Evolutionary conservation across 2,329 filamentous ascomycete genomes (phyloP).

Genomic region (Neofusicoccum kwambonambiense): DNA sequence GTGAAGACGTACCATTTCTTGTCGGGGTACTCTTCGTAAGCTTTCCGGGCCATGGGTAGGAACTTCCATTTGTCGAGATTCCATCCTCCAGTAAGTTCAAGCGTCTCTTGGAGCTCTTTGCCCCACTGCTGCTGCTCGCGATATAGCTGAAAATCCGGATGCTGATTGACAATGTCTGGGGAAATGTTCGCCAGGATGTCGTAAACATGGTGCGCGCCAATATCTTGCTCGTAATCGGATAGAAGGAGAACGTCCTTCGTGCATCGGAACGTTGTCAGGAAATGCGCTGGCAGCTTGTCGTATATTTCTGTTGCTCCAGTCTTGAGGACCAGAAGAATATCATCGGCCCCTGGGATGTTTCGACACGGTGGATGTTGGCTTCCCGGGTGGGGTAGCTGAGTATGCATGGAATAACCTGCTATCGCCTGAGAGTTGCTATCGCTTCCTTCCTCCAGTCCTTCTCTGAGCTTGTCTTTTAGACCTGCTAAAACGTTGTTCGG

Average conservation of each 20-base stretch:
- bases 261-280: constrained; percentile 57
- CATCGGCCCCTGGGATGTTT: constrained; percentile 40
- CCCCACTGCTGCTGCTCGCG: constrained; percentile 39
- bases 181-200: constrained; percentile 47
- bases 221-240: constrained; percentile 59
- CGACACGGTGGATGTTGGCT: constrained; percentile 23
- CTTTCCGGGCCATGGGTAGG: constrained; percentile 54
- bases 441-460: constrained; percentile 25
- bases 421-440: constrained; percentile 24
- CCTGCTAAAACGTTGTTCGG: neutral
- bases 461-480: neutral
- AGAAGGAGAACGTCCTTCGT: constrained; percentile 56
- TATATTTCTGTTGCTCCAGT: constrained; percentile 60
- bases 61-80: constrained; percentile 61
- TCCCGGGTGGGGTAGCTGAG: too few relatives aligned
- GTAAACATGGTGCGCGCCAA: constrained; percentile 50
- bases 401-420: too few relatives aligned
- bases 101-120: neutral
- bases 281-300: constrained; percentile 58
- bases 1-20: constrained; percentile 41
- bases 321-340: constrained; percentile 59
- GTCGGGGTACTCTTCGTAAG: constrained; percentile 36
- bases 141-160: constrained; percentile 55
- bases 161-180: constrained; percentile 34
- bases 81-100: constrained; percentile 36